These are phyloP conservation scores for Rhodosporidiobolus odoratus DNA, from an alignment of 768 basidiomycete genomes.

Conservation along the genomic window DNA sequence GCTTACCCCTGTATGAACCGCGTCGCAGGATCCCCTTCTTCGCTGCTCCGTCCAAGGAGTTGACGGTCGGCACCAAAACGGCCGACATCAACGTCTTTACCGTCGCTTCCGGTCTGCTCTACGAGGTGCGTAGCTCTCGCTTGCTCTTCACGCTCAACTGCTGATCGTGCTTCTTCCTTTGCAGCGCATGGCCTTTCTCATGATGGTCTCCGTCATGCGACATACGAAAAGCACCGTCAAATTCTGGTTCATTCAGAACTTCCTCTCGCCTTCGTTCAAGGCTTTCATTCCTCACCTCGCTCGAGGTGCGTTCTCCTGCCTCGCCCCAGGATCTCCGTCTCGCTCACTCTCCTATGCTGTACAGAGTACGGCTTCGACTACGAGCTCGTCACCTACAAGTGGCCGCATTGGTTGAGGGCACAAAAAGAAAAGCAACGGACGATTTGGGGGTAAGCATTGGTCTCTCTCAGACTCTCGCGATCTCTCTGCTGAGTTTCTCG, in stretches of 20 bases:
- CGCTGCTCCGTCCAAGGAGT: slow-evolving; percentile 24
- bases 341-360: slow-evolving; percentile 64
- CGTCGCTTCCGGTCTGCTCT: slow-evolving; percentile 90
- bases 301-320: neutral
- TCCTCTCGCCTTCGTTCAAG: slow-evolving; percentile 90
- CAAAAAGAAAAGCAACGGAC: slow-evolving; percentile 97
- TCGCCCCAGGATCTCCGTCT: too few relatives aligned
- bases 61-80: slow-evolving; percentile 40
- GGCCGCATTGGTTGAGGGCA: slow-evolving; percentile 95
- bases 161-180: neutral
- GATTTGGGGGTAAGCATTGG: slow-evolving; percentile 70
- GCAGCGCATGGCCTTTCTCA: slow-evolving; percentile 93
- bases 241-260: slow-evolving; percentile 99
- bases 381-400: slow-evolving; percentile 96
- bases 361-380: slow-evolving; percentile 90
- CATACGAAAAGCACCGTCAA: slow-evolving; percentile 94
- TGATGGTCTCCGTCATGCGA: slow-evolving; percentile 90
- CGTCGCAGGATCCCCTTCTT: slow-evolving; percentile 32
- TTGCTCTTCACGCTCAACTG: neutral
- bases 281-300: slow-evolving; percentile 40
- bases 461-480: neutral
- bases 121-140: slow-evolving; percentile 62
- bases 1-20: neutral
- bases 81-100: slow-evolving; percentile 99
- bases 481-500: neutral